Evolutionary conservation across 2,329 filamentous ascomycete species (phyloP).

Genomic region (Colletotrichum horii): DNA sequence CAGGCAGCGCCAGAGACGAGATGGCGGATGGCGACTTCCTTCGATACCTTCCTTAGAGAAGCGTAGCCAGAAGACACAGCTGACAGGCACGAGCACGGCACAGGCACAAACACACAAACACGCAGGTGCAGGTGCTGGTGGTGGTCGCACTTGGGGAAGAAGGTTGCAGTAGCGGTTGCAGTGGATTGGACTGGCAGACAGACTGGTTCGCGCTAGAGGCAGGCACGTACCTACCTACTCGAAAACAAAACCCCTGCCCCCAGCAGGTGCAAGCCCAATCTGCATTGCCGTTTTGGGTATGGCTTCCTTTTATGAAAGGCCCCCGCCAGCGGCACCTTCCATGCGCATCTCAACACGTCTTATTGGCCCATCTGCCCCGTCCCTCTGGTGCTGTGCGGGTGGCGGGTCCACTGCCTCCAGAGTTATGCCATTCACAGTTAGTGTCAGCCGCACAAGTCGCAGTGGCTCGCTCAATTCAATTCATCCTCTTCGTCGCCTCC

Average conservation of each 20-base stretch:
- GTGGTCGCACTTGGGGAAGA: slow-evolving; percentile 5
- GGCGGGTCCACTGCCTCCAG: neutral
- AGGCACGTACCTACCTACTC: neutral
- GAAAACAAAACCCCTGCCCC: neutral
- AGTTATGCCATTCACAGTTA: neutral
- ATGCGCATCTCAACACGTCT: neutral
- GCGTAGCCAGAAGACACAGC: neutral
- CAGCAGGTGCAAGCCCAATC: neutral
- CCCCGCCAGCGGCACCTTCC: neutral
- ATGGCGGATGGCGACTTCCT: neutral
- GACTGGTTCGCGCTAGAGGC: slow-evolving; percentile 2
- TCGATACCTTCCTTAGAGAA: neutral
- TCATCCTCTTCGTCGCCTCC: neutral
- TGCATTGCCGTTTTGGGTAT: neutral
- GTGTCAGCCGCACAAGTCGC: neutral
- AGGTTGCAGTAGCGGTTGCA: slow-evolving; percentile 21
- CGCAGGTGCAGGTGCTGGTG: neutral
- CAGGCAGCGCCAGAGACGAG: neutral
- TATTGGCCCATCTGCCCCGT: slow-evolving; percentile 1
- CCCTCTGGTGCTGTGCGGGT: neutral
- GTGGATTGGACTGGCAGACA: neutral
- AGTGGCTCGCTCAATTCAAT: neutral
- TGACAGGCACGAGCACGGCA: neutral
- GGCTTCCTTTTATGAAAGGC: neutral
- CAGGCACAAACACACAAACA: neutral